phyloP scores from a whole-genome alignment of 306 rosid species.

The Castanea crenata region DNA sequence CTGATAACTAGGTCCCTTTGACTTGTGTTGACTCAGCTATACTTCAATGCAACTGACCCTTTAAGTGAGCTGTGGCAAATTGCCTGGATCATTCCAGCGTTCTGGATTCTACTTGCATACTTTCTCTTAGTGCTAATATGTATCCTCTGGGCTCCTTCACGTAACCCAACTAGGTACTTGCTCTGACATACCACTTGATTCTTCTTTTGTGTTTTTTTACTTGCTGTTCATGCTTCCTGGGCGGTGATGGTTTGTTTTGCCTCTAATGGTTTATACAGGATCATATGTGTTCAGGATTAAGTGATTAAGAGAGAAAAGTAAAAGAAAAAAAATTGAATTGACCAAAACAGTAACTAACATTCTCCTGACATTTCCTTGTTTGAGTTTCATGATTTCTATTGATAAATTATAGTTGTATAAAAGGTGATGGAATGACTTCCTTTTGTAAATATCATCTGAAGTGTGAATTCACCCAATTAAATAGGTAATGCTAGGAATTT shows the following conservation, averaged over 20 bases:
- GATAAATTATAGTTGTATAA: background rate
- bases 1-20: slow-evolving; percentile 16
- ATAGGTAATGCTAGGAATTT: background rate
- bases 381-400: background rate
- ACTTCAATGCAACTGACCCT: slow-evolving; percentile 93
- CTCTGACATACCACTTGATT: slow-evolving; percentile 5
- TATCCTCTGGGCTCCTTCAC: slow-evolving; percentile 93
- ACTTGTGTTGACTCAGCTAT: slow-evolving; percentile 54
- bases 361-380: background rate
- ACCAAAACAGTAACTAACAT: background rate
- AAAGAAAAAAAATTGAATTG: too few species aligned
- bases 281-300: background rate
- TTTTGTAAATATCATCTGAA: too few species aligned
- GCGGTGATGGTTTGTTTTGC: background rate
- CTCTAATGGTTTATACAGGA: background rate
- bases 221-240: background rate
- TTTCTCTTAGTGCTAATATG: slow-evolving; percentile 71
- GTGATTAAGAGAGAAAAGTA: background rate
- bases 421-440: too few species aligned
- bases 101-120: slow-evolving; percentile 79
- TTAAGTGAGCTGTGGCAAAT: slow-evolving; percentile 92
- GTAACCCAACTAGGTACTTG: slow-evolving; percentile 81
- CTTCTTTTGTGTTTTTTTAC: slow-evolving; percentile 1
- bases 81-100: slow-evolving; percentile 92
- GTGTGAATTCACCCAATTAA: too few species aligned